These are phyloP conservation scores for Populus deltoides DNA, from an alignment of 345 rosid species.

Conservation along the genomic window DNA sequence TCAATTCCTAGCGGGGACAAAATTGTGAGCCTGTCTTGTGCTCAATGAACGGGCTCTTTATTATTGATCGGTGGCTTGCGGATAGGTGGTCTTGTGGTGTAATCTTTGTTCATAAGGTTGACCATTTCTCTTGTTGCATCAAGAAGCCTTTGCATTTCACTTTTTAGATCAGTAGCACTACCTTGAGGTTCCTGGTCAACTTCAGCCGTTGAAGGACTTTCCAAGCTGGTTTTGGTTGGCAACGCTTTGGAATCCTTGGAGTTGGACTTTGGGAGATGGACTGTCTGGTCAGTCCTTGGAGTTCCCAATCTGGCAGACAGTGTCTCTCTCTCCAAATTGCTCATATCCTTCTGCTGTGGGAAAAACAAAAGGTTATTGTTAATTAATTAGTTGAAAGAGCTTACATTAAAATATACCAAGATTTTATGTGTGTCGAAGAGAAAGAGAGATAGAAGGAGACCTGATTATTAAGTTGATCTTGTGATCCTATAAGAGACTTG, in stretches of 20 bases:
- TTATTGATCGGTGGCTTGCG: constrained; percentile 55
- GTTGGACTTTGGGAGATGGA: constrained; percentile 7
- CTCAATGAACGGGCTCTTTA: constrained; percentile 35
- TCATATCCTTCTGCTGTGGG: background rate
- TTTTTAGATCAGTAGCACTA: background rate
- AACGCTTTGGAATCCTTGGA: constrained; percentile 16
- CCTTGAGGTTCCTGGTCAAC: background rate
- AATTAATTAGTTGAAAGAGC: background rate
- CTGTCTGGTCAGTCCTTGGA: constrained; percentile 12
- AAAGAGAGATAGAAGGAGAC: background rate
- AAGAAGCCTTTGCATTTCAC: constrained; percentile 31
- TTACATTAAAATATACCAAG: background rate
- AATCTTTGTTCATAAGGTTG: constrained; percentile 39
- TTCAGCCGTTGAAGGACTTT: constrained; percentile 3
- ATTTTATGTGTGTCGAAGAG: background rate
- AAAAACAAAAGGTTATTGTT: background rate
- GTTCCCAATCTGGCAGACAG: constrained; percentile 12
- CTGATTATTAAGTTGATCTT: constrained; percentile 6
- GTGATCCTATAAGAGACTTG: constrained; percentile 6
- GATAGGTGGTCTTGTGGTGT: constrained; percentile 36
- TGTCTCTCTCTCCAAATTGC: constrained; percentile 16
- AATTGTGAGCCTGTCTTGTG: constrained; percentile 20
- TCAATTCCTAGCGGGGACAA: constrained; percentile 20
- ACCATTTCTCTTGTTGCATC: constrained; percentile 35
- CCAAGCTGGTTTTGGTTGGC: constrained; percentile 16